Base-by-base conservation (phyloP, 2,329 filamentous ascomycete genomes). In the Sarocladiaceae sp. region DNA sequence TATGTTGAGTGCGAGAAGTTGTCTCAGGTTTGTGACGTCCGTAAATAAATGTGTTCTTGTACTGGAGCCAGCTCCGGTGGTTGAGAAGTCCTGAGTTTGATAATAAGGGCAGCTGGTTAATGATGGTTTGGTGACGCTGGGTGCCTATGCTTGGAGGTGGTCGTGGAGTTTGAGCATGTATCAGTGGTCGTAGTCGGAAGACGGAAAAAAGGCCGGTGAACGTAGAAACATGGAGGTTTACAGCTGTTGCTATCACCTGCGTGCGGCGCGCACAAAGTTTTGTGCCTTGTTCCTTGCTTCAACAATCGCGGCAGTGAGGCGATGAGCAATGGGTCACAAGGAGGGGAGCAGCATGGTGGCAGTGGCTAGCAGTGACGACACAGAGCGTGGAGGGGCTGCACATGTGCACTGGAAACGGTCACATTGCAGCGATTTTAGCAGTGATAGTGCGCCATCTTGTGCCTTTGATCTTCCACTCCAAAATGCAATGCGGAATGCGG, bases 281-380 rank as follows among this genome's bases (percentile, higher is more conserved):
- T 48, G 22, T 20, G 20, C 22, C 26, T 20, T 29, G 28, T 48
- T 20, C 20, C 12, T 48, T 11, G 13, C 22, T 8, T 6, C 10
- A 20, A 22, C 7, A 20, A 40, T 17, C 17, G 20, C 37, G 23
- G 23, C 17, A n/a, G 23, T 26, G 40, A 26, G 40, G 40, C 40
- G 40, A 23, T 22, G 11, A n/a, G 12, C 28, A 23, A 28, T 26
- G 40, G 40, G 40, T 7, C 22, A 26, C 40, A 26, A 10, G 11
- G 10, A 44, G 3, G 37, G 40, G 40, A 26, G 40, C n/a, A n/a
- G 40, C 22, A 23, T 25, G 40, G 40, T 44, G 22, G 37, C 40
- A 44, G 40, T 44, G 20, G 40, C 40, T 15, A n/a, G 22, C 40
- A 44, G 40, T 44, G 40, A 44, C 40, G 40, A 44, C 40, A 44